Evolutionary conservation across 768 basidiomycete species (phyloP).

Genomic region (Psilocybe tampanensis): DNA sequence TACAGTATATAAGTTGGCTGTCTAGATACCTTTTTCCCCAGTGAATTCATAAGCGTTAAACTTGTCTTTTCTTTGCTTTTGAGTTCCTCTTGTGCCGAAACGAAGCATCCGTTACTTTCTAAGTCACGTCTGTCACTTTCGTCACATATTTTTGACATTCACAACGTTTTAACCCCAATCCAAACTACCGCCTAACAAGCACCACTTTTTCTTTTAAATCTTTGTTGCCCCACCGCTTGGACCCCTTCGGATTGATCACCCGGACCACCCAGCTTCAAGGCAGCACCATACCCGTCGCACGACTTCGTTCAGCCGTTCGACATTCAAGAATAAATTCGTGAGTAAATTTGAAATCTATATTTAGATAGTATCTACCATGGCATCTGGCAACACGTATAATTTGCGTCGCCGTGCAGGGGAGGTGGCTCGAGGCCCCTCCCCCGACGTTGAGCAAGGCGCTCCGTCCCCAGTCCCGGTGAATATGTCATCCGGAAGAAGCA

Average conservation of each 20-base stretch:
- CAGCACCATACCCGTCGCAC: neutral
- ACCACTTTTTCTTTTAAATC: neutral
- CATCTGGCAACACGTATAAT: too few relatives aligned
- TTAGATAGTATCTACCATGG: too few relatives aligned
- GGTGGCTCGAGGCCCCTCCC: too few relatives aligned
- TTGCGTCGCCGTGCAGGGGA: too few relatives aligned
- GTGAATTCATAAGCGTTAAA: conserved; percentile 1
- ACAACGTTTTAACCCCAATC: neutral
- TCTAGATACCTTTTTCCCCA: neutral
- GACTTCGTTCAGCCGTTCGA: neutral
- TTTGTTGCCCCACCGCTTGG: conserved; percentile 1
- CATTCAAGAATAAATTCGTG: neutral
- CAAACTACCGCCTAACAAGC: neutral
- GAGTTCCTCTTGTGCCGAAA: conserved; percentile 6
- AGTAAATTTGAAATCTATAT: neutral
- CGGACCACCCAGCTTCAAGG: conserved; percentile 5
- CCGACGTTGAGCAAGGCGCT: too few relatives aligned
- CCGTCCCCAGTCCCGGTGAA: neutral
- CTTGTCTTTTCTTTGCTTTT: neutral
- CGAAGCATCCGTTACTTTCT: neutral
- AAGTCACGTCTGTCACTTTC: conserved; percentile 2
- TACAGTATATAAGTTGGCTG: too few relatives aligned
- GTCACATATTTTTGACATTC: conserved; percentile 6
- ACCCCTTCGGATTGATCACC: conserved; percentile 7
- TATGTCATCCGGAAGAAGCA: too few relatives aligned